Evolutionary conservation across 768 basidiomycete genomes (phyloP).

Genomic region (Omphalotus guepiniiformis): DNA sequence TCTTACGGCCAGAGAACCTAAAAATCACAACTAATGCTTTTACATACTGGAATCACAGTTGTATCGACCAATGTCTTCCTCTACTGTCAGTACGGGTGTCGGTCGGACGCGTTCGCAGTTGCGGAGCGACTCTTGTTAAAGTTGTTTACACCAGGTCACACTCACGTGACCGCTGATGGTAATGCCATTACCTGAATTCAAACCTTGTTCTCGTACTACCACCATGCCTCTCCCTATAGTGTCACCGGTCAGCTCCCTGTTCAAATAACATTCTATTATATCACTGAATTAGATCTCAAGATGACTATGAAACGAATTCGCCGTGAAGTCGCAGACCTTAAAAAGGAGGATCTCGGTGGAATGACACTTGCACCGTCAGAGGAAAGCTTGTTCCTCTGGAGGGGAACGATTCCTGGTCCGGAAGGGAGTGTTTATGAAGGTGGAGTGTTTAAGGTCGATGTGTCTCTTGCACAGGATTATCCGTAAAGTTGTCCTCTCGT

Average conservation of each 20-base stretch:
- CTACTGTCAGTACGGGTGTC: too few relatives aligned
- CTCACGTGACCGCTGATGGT: too few relatives aligned
- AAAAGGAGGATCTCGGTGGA: slow-evolving; percentile 77
- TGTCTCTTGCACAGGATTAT: slow-evolving; percentile 68
- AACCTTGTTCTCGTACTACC: too few relatives aligned
- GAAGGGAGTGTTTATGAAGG: slow-evolving; percentile 81
- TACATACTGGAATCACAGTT: too few relatives aligned
- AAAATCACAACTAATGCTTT: too few relatives aligned
- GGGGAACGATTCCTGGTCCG: slow-evolving; percentile 75
- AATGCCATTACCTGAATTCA: too few relatives aligned
- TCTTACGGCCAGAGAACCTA: too few relatives aligned
- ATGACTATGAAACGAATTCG: slow-evolving; percentile 80
- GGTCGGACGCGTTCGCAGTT: too few relatives aligned
- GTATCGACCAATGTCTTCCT: too few relatives aligned
- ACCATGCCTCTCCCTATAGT: too few relatives aligned
- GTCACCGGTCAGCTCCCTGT: not conserved
- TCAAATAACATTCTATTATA: not conserved
- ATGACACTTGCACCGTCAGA: slow-evolving; percentile 66
- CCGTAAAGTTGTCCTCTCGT: slow-evolving; percentile 44
- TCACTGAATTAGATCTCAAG: slow-evolving; percentile 9
- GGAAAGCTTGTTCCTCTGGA: slow-evolving; percentile 69
- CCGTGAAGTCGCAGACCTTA: slow-evolving; percentile 73
- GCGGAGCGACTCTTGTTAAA: too few relatives aligned
- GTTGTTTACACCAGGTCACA: too few relatives aligned
- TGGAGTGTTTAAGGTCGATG: slow-evolving; percentile 66